These are phyloP conservation scores for Xerocomus spinulosus DNA, from an alignment of 768 basidiomycete species.

Conservation along the genomic window DNA sequence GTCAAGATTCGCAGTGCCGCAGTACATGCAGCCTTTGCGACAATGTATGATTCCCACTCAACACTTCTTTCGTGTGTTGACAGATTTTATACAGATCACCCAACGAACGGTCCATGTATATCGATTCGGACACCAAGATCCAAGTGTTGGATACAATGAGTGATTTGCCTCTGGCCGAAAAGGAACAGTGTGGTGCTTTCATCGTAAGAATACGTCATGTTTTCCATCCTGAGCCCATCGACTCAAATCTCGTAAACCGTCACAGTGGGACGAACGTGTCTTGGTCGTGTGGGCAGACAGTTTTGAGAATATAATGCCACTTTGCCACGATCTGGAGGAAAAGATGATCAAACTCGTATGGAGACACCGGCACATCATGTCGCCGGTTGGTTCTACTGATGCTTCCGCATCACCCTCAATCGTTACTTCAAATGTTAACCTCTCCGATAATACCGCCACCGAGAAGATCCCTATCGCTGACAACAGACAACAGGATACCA, in stretches of 20 bases:
- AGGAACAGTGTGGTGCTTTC: slow-evolving; percentile 89
- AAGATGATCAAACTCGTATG: slow-evolving; percentile 81
- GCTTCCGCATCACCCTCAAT: slow-evolving; percentile 43
- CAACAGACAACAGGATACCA: slow-evolving; percentile 3
- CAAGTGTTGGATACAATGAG: slow-evolving; percentile 73
- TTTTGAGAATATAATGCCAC: slow-evolving; percentile 71
- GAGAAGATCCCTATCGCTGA: slow-evolving; percentile 22
- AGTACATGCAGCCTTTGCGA: slow-evolving; percentile 72
- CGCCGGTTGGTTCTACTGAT: slow-evolving; percentile 23
- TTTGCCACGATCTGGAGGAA: slow-evolving; percentile 65
- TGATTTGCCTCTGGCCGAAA: slow-evolving; percentile 72
- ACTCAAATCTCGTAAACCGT: neutral
- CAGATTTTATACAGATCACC: slow-evolving; percentile 38
- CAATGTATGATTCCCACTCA: slow-evolving; percentile 44
- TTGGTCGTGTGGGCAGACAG: slow-evolving; percentile 82
- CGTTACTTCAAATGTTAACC: slow-evolving; percentile 48
- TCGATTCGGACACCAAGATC: slow-evolving; percentile 78
- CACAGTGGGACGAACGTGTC: slow-evolving; percentile 74
- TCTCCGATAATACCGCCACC: slow-evolving; percentile 39
- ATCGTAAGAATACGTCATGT: slow-evolving; percentile 46
- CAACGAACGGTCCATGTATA: slow-evolving; percentile 53
- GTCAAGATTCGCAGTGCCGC: slow-evolving; percentile 77
- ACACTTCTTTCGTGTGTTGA: neutral
- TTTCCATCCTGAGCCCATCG: neutral
- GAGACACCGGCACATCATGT: slow-evolving; percentile 39